Evolutionary conservation across 768 basidiomycete genomes (phyloP).

Genomic region (Steccherinum ochraceum): DNA sequence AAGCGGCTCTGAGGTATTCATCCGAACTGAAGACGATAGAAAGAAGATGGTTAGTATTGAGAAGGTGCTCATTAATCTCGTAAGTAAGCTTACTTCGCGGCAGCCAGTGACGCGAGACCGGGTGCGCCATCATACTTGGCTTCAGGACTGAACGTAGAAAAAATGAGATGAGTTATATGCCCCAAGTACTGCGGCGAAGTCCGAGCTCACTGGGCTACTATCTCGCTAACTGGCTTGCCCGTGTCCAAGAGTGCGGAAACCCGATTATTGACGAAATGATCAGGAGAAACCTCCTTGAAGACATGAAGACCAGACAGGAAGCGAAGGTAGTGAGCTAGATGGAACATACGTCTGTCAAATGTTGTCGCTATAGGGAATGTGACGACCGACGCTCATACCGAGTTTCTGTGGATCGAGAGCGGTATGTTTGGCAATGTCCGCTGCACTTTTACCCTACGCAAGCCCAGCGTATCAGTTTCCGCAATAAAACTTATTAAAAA

Average conservation of each 20-base stretch:
- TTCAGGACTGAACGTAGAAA: constrained; percentile 2
- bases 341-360: too few species aligned
- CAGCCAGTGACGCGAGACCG: constrained; percentile 6
- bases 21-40: constrained; percentile 11
- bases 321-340: constrained; percentile 21
- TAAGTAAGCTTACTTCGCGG: neutral
- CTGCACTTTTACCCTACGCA: too few species aligned
- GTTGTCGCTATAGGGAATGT: too few species aligned
- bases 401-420: too few species aligned
- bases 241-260: constrained; percentile 18
- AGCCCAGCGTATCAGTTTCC: too few species aligned
- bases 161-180: neutral
- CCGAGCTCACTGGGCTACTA: constrained; percentile 1
- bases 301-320: constrained; percentile 23
- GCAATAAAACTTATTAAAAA: too few species aligned
- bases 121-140: constrained; percentile 6
- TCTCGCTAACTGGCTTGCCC: constrained; percentile 11
- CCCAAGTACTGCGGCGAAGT: too few species aligned
- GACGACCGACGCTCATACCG: too few species aligned
- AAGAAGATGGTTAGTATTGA: neutral
- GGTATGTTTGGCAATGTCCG: constrained; percentile 19
- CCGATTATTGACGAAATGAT: constrained; percentile 24
- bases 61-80: neutral
- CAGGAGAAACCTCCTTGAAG: constrained; percentile 24
- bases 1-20: constrained; percentile 12